Conservation (phyloP, 352 stramenopile species). For the Aphanomyces stellatus region DNA sequence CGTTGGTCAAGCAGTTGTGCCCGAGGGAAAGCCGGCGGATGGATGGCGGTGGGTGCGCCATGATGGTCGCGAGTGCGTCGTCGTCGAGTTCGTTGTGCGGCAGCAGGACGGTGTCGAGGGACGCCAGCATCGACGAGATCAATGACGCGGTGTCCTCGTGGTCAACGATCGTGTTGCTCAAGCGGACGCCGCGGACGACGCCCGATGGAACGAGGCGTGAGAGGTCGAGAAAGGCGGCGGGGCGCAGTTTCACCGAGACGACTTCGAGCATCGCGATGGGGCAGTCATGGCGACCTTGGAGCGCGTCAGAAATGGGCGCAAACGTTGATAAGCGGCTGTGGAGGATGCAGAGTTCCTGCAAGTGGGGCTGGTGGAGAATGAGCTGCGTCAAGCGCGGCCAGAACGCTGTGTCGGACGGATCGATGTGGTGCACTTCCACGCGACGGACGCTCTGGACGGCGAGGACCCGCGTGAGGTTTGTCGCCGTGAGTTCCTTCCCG, state of each 20-base stretch:
- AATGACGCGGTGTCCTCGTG: background rate
- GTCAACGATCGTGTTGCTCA: conserved; percentile 15
- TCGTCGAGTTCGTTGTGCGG: conserved; percentile 11
- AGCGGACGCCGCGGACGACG: background rate
- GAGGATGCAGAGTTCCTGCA: conserved; percentile 9
- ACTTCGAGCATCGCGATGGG: conserved; percentile 4
- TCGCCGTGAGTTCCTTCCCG: conserved; percentile 7
- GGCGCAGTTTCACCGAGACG: conserved; percentile 2
- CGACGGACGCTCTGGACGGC: background rate
- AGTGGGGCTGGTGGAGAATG: background rate
- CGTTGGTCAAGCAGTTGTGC: conserved; percentile 7
- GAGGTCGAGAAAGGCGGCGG: background rate
- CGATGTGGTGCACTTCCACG: conserved; percentile 11
- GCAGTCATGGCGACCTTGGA: background rate
- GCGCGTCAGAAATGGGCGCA: background rate
- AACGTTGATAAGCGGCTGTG: conserved; percentile 9
- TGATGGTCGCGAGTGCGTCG: background rate
- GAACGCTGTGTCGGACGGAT: background rate
- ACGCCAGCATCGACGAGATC: background rate
- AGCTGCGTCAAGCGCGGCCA: background rate
- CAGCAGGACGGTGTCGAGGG: conserved; percentile 9
- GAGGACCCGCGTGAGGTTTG: background rate
- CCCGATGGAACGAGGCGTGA: background rate
- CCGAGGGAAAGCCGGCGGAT: background rate
- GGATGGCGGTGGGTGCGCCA: background rate